Evolutionary conservation across 352 stramenopile species (phyloP).

Genomic region (Pythium vanterpoolii): DNA sequence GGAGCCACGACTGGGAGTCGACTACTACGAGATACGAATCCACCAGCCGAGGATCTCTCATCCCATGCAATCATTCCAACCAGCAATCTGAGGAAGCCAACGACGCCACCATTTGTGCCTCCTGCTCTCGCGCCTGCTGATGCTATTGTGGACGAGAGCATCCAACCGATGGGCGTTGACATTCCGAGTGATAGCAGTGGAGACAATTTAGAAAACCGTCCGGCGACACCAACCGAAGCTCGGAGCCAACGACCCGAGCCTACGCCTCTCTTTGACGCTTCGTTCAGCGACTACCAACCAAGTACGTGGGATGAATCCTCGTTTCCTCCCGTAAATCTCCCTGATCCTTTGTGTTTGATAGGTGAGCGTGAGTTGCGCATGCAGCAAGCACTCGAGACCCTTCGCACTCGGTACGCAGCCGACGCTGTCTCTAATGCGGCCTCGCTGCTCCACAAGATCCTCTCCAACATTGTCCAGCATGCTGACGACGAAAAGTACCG

Average conservation of each 20-base stretch:
- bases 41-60: neutral
- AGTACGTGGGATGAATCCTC: conserved; percentile 43
- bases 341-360: conserved; percentile 14
- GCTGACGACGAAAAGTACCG: conserved; percentile 55
- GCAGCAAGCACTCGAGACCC: conserved; percentile 32
- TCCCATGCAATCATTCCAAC: neutral
- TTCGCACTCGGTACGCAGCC: conserved; percentile 31
- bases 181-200: neutral
- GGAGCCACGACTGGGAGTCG: conserved; percentile 28
- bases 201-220: neutral
- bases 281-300: conserved; percentile 32
- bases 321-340: neutral
- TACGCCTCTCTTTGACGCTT: conserved; percentile 7
- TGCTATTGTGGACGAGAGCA: neutral
- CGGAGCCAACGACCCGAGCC: neutral
- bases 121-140: neutral
- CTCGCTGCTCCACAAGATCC: conserved; percentile 58
- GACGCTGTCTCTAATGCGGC: conserved; percentile 36
- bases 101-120: neutral
- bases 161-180: conserved; percentile 13
- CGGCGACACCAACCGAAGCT: neutral
- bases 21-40: conserved; percentile 15
- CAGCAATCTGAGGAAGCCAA: neutral
- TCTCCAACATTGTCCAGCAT: conserved; percentile 72
- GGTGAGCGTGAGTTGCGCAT: conserved; percentile 60